Base-by-base conservation (phyloP, 495 filamentous ascomycete genomes). In the Amniculicola lignicola region DNA sequence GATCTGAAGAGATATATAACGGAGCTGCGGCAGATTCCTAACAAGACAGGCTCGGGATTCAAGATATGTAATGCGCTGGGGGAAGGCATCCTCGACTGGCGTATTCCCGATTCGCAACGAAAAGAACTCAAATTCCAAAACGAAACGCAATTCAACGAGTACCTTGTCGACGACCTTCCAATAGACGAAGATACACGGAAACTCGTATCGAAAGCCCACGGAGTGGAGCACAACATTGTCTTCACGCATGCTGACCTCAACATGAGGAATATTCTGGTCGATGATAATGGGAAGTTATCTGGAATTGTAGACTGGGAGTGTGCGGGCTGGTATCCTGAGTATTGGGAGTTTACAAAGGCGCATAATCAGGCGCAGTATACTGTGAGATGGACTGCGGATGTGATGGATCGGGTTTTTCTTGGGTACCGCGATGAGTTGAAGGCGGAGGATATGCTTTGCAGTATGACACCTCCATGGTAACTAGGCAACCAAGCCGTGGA, bases 201-300 rank as follows among this genome's bases (percentile, higher is more conserved):
- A 43, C 10, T 4, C 15, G 22, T 52, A 2, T 52, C 49, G 37
- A 52, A 31, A 22, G 31, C 49, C 11, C 49, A 52, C 33, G 23
- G 49, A 18, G 49, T 43, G 21, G 33, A 43, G 33, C 49, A 52
- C 24, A 27, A 52, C 11, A 52, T 52, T n/a, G 49, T 52, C 33
- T 52, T 52, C 37, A 52, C 49, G 36, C 49, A 52, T 52, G 49
- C 49, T 31, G 49, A 52, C 18, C 36, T 52, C 27, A 52, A 52
- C 36, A 9, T 52, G 9, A 52, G 38, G 16, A 52, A 52, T 23
- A 41, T 52, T 18, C 49, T 52, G 15, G 49, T 52, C 43, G 49
- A 52, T 43, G 16, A 33, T 4, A 31, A 33, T 29, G 49, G 49
- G 18, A 52, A 52, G 37, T 42, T 52, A 18, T 41, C 49, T 4